These are phyloP conservation scores for Lentinula sp. DNA, from an alignment of 768 basidiomycete species.

Conservation along the genomic window DNA sequence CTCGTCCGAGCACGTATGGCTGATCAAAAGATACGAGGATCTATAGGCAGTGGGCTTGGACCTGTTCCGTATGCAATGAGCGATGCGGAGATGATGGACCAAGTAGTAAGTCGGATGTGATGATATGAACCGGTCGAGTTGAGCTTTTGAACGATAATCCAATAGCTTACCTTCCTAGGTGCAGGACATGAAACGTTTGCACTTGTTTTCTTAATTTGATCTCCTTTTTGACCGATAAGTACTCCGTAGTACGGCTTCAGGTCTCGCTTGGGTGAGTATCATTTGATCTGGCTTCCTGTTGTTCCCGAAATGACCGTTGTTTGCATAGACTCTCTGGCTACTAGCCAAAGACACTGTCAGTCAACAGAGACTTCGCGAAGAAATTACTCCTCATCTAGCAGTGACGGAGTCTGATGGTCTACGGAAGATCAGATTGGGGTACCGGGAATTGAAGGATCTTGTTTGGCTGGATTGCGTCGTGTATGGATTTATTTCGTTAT, in stretches of 20 bases:
- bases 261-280: slow-evolving; percentile 35
- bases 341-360: slow-evolving; percentile 43
- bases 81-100: slow-evolving; percentile 44
- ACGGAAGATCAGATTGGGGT: slow-evolving; percentile 26
- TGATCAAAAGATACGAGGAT: background rate
- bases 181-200: slow-evolving; percentile 22
- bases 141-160: background rate
- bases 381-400: slow-evolving; percentile 35
- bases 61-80: slow-evolving; percentile 32
- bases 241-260: slow-evolving; percentile 14
- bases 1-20: slow-evolving; percentile 35
- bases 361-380: slow-evolving; percentile 47
- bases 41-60: background rate
- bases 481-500: background rate
- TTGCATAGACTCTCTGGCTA: slow-evolving; percentile 38
- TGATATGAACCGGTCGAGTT: background rate
- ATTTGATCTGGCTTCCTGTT: background rate
- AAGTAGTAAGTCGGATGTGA: slow-evolving; percentile 28
- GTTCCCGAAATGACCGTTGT: slow-evolving; percentile 3
- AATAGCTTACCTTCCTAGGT: background rate
- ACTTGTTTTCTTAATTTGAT: background rate
- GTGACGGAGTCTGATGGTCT: background rate
- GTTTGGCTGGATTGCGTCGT: slow-evolving; percentile 28
- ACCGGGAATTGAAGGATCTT: slow-evolving; percentile 32
- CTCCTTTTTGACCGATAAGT: background rate